These are phyloP conservation scores for Cercospora sp. DNA, from an alignment of 2,329 filamentous ascomycete species.

Conservation along the genomic window DNA sequence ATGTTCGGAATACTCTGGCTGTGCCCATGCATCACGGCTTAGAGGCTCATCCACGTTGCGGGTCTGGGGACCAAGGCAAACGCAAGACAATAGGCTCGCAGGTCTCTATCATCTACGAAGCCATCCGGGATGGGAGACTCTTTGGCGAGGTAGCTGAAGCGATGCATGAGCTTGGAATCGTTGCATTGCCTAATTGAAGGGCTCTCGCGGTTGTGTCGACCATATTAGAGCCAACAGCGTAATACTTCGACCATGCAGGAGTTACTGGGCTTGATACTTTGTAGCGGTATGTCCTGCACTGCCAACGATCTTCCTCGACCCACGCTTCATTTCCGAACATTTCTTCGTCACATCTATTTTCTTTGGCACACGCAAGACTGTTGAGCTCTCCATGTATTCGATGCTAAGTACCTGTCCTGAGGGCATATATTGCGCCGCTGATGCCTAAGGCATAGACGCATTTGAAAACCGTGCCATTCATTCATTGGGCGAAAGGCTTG, in stretches of 20 bases:
- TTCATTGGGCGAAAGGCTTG: no score
- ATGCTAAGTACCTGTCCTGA: not conserved
- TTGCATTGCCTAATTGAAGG: not conserved
- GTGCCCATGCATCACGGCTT: slow-evolving; percentile 4
- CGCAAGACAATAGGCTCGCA: slow-evolving; percentile 5
- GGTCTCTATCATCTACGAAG: slow-evolving; percentile 9
- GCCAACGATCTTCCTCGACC: not conserved
- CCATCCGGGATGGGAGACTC: not conserved
- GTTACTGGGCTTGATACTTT: not conserved
- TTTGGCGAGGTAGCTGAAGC: not conserved
- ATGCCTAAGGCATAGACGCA: not conserved
- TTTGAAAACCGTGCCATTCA: not conserved
- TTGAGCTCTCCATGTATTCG: not conserved
- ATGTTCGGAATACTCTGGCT: not conserved
- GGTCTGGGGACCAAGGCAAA: not conserved
- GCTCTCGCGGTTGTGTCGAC: not conserved
- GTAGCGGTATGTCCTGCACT: not conserved
- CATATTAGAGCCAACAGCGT: not conserved
- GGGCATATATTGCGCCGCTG: not conserved
- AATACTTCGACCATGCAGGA: not conserved
- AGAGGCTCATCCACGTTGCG: slow-evolving; percentile 1
- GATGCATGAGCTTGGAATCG: not conserved
- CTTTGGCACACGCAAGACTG: not conserved
- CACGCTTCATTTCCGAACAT: not conserved
- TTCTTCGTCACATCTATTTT: not conserved